phyloP scores from a whole-genome alignment of 768 basidiomycete genomes.

The Lyophyllum semitale region DNA sequence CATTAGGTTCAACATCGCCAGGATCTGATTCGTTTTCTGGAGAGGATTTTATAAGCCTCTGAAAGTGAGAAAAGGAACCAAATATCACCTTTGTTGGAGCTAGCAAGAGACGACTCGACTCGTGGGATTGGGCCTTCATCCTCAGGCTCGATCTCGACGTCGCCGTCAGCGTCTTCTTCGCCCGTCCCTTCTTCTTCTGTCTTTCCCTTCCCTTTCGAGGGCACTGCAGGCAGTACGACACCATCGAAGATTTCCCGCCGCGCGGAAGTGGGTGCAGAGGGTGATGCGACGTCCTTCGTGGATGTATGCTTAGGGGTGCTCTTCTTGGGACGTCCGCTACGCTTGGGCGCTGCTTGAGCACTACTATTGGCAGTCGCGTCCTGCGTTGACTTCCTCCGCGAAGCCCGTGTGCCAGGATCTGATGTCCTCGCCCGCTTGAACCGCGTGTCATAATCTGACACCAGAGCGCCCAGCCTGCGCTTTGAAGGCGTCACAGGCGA shows the following conservation, averaged over 20 bases:
- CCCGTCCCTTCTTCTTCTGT: neutral
- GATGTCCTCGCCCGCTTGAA: constrained; percentile 16
- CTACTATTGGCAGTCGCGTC: neutral
- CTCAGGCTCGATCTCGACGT: constrained; percentile 7
- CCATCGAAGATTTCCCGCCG: constrained; percentile 20
- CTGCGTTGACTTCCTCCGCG: constrained; percentile 2
- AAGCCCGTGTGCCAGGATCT: constrained; percentile 12
- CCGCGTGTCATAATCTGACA: constrained; percentile 23
- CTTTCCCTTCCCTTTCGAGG: constrained; percentile 12
- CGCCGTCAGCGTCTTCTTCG: constrained; percentile 12
- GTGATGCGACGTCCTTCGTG: neutral
- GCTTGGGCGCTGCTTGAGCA: constrained; percentile 2
- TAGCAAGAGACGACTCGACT: constrained; percentile 19
- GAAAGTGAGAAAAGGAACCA: neutral
- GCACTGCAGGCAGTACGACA: constrained; percentile 9
- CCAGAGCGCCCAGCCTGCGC: constrained; percentile 10
- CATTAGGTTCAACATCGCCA: neutral
- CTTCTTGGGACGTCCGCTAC: constrained; percentile 10
- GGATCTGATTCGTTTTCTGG: constrained; percentile 13
- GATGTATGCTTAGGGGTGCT: neutral
- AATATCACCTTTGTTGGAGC: constrained; percentile 19
- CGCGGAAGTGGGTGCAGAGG: constrained; percentile 2
- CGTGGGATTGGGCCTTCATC: constrained; percentile 1
- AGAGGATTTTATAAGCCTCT: neutral
- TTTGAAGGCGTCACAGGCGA: constrained; percentile 1